Base-by-base conservation (phyloP, 208 protist species). In the Spironucleus salmonicida region DNA sequence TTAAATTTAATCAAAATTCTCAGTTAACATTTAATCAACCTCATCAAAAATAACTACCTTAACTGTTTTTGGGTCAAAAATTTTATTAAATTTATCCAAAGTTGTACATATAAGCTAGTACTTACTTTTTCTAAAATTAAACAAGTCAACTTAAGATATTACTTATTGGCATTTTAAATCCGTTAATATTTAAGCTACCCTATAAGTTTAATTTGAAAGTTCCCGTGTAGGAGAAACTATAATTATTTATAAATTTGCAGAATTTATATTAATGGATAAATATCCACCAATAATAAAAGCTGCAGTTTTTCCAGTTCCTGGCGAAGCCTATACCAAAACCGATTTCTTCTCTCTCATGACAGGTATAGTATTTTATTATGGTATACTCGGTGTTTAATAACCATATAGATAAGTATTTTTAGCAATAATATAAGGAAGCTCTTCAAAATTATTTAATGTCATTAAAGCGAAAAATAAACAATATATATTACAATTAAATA, bases 261-360 rank as follows among this genome's bases (percentile, higher is more conserved):
- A 32, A 15, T 71, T 35, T n/a, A 38, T 9, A n/a, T 40, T 71
- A 9, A 71, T 35, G 27, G 7, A 27, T 42, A 38, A 71, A 9
- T 42, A 38, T 11, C 13, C 4, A 26, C 30, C n/a, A n/a, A 71
- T 49, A 9, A 11, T 15, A 42, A 71, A 71, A 4, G 64, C 64
- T 2, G 64, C 64, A 2, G 64, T 71, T 49, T 71, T 71, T 15
- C 64, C 64, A 45, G 30, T 45, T 15, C 64, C 64, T 7, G 64
- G 13, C 45, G 26, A 35, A 49, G 64, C 64, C n/a, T 40, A 15
- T 9, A 42, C 64, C 23, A n/a, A 45, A 15, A 71, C 9, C 27
- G 34, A 49, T 42, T 49, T 9, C 30, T 38, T 38, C 9, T 71
- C 9, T 42, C 13, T 15, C 7, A 71, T 32, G 9, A 11, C 4